Conservation (phyloP, 345 rosid genomes). For the Gynandropsis gynandra region DNA sequence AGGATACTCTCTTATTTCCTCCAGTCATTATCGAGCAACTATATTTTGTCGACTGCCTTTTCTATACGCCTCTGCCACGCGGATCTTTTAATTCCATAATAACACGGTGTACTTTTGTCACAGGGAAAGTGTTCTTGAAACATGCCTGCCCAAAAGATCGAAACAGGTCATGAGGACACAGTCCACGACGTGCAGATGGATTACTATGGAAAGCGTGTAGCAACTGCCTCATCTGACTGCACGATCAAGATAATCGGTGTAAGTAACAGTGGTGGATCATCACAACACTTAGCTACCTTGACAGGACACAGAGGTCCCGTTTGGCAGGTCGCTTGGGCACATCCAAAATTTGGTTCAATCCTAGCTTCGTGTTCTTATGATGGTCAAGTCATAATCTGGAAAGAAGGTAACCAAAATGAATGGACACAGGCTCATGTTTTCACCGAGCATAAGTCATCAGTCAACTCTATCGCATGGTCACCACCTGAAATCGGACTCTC, state of each 20-base stretch:
- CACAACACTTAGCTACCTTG: conserved; percentile 48
- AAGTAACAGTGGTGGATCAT: conserved; percentile 41
- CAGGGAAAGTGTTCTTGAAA: conserved; percentile 18
- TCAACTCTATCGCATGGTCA: conserved; percentile 66
- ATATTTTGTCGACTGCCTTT: too few species aligned
- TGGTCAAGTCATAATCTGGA: conserved; percentile 64
- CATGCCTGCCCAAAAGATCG: conserved; percentile 58
- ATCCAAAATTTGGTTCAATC: conserved; percentile 58
- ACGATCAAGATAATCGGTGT: conserved; percentile 50
- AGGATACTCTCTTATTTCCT: too few species aligned
- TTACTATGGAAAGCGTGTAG: conserved; percentile 62
- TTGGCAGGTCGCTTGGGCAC: conserved; percentile 64
- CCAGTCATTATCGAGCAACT: too few species aligned
- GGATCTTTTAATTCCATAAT: not conserved
- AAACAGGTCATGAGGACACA: conserved; percentile 54
- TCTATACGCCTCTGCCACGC: not conserved
- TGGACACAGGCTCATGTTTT: conserved; percentile 59
- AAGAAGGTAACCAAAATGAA: conserved; percentile 55
- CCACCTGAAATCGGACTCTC: conserved; percentile 58
- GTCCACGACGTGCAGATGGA: conserved; percentile 63
- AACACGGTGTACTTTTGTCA: not conserved
- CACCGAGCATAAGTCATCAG: conserved; percentile 55
- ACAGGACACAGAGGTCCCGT: conserved; percentile 62
- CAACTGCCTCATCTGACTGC: conserved; percentile 58
- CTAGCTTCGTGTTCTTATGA: conserved; percentile 70